Evolutionary conservation across 108 stramenopile genomes (phyloP), one percentile per base, ranked within the genome.

Genomic region (Cyclostephanos invisitatus): DNA sequence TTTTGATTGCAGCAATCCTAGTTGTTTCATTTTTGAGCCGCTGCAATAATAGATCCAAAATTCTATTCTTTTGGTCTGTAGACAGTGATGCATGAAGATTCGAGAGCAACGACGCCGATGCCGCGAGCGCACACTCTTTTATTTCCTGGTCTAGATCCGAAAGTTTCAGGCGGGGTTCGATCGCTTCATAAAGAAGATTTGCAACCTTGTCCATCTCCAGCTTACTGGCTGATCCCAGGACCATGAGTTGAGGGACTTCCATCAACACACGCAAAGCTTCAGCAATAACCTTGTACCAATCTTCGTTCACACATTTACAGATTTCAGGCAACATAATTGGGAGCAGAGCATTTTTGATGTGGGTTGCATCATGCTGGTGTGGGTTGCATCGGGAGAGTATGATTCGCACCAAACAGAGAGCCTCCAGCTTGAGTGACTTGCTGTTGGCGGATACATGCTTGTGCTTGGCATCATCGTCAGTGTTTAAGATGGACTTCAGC

Each of bases 271-370:
- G 79, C 48, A 99, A 75, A 4, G 95, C 93, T 78, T 97, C 96
- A 7, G 96, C 90, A 64, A 96, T 96, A 32, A 96, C 86, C 82
- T 98, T 99, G 88, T 98, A 99, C 98, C 98, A 99, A 51, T 99
- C 93, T 62, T 96, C 97, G 32, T 89, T 67, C 10, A 90, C 93
- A 47, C 88, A 76, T 20, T 69, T 68, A 42, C 89, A 86, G 28
- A 97, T 71, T 56, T 92, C 77, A 8, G 92, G 83, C 35, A 96
- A 75, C 20, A 96, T 65, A 12, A 75, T 64, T 5, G 68, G 38
- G 3, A 90, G 72, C 48, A 83, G 37, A 7, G 75, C 84, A 35
- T 73, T 76, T 54, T 85, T 86, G 25, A 92, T 64, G 76, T 85
- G 71, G 5, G 64, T 72, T 61, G 91, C 50, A 69, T 72, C 59